A percentile compares a stretch with the other conserved stretches of the same genome.
Conservation (phyloP, 1,284 basidiomycete genomes). For the Fistulinella staudtii region DNA sequence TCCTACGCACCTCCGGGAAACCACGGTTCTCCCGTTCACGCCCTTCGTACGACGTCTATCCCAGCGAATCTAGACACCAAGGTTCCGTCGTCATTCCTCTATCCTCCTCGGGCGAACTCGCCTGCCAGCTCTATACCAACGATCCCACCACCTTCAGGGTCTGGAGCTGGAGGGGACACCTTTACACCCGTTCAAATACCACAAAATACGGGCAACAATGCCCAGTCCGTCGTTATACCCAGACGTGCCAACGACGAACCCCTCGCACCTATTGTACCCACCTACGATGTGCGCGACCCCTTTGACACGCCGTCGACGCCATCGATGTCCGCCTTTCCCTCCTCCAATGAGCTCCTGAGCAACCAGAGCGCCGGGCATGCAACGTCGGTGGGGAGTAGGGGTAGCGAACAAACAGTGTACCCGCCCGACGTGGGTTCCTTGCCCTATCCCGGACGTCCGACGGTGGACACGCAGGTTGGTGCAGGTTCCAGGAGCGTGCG, state of each 20-base stretch:
- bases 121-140: constrained; percentile 8
- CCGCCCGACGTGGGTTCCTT: constrained; percentile 14
- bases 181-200: constrained; percentile 6
- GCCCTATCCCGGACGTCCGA: constrained; percentile 6
- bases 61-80: constrained; percentile 23
- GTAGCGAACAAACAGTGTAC: constrained; percentile 20
- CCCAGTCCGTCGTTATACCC: constrained; percentile 26
- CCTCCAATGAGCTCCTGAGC: constrained; percentile 16
- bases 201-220: background rate
- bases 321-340: constrained; percentile 24
- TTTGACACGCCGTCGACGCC: constrained; percentile 30
- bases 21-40: constrained; percentile 48
- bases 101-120: constrained; percentile 22
- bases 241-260: constrained; percentile 30
- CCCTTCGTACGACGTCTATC: constrained; percentile 32
- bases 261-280: constrained; percentile 24
- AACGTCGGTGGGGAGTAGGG: constrained; percentile 8
- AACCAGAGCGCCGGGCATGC: constrained; percentile 4
- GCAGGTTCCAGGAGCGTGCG: background rate
- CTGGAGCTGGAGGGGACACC: constrained; percentile 4
- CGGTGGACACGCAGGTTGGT: background rate
- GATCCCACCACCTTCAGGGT: constrained; percentile 16
- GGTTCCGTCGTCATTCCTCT: constrained; percentile 20
- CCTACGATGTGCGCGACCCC: constrained; percentile 18
- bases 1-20: constrained; percentile 54